phyloP scores from a whole-genome alignment of 1,284 basidiomycete species.

The Ganoderma lingzhi region DNA sequence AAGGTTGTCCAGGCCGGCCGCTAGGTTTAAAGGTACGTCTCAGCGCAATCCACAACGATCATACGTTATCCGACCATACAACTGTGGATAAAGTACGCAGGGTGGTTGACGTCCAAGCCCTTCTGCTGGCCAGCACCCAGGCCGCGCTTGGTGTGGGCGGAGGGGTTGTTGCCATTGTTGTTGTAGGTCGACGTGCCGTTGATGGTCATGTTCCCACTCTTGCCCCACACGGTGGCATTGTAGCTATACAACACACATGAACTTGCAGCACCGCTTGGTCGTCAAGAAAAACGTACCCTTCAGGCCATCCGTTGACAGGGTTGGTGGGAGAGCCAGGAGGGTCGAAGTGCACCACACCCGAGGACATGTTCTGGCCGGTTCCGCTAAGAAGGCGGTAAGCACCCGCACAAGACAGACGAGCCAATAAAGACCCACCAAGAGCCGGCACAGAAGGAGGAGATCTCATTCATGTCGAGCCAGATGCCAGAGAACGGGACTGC shows the following conservation, averaged over 20 bases:
- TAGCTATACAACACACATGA: no score
- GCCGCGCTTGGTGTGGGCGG: conserved; percentile 18
- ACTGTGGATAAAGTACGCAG: conserved; percentile 78
- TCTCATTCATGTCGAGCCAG: conserved; percentile 84
- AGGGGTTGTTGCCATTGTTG: no score
- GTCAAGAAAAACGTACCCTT: no score
- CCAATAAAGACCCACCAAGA: conserved; percentile 58
- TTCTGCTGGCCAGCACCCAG: conserved; percentile 56
- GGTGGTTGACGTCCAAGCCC: conserved; percentile 58
- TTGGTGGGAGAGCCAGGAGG: no score
- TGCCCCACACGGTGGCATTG: no score
- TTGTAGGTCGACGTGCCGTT: no score
- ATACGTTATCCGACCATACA: conserved; percentile 45
- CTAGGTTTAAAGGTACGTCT: conserved; percentile 36
- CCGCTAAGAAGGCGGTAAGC: conserved; percentile 45
- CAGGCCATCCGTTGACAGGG: no score
- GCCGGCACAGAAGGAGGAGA: conserved; percentile 67
- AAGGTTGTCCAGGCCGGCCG: conserved; percentile 48
- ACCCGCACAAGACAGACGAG: background rate
- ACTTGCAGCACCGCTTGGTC: no score
- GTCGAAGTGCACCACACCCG: conserved; percentile 32
- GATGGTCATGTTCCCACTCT: no score
- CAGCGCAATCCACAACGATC: conserved; percentile 5
- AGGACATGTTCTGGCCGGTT: conserved; percentile 63
- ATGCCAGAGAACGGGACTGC: conserved; percentile 72